A percentile compares a stretch with the other conserved stretches of the same genome.
These are phyloP conservation scores for Fusarium sp. DNA, from an alignment of 2,329 filamentous ascomycete genomes.

Conservation along the genomic window DNA sequence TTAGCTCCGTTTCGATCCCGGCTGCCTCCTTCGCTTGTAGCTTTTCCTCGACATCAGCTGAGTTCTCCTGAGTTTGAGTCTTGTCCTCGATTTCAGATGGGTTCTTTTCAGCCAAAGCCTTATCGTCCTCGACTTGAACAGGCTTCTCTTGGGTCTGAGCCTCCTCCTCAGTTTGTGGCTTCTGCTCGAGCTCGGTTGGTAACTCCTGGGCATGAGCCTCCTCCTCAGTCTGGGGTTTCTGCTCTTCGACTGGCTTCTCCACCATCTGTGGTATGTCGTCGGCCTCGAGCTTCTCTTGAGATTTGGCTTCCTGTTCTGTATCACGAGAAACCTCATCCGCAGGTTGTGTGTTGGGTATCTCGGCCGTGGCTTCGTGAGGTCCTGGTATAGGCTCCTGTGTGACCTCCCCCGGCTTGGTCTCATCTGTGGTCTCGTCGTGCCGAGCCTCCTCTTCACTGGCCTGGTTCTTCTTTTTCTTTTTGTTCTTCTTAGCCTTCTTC, in stretches of 20 bases:
- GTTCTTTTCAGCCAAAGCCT: no score
- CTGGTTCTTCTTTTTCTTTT: conserved; percentile 46
- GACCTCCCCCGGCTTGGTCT: conserved; percentile 4
- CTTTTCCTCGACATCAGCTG: no score
- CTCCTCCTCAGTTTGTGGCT: not conserved
- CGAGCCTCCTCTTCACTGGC: conserved; percentile 14
- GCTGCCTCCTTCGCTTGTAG: no score
- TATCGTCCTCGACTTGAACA: no score
- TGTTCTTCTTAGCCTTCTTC: conserved; percentile 52
- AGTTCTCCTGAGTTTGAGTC: no score
- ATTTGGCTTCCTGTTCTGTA: conserved; percentile 24
- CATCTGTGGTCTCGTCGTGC: conserved; percentile 14
- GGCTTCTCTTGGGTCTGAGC: no score
- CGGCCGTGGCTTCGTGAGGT: not conserved
- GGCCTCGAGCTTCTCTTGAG: conserved; percentile 17
- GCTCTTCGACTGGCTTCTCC: not conserved
- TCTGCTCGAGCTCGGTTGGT: not conserved
- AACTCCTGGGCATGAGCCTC: no score
- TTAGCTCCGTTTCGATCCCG: no score
- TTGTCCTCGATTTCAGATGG: no score
- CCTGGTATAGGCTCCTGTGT: not conserved
- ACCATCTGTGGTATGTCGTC: not conserved
- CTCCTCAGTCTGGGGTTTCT: not conserved
- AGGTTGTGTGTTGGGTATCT: not conserved
- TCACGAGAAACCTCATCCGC: conserved; percentile 1